phyloP scores from a whole-genome alignment of 1,284 basidiomycete genomes.

The Rhodotorula sp. region DNA sequence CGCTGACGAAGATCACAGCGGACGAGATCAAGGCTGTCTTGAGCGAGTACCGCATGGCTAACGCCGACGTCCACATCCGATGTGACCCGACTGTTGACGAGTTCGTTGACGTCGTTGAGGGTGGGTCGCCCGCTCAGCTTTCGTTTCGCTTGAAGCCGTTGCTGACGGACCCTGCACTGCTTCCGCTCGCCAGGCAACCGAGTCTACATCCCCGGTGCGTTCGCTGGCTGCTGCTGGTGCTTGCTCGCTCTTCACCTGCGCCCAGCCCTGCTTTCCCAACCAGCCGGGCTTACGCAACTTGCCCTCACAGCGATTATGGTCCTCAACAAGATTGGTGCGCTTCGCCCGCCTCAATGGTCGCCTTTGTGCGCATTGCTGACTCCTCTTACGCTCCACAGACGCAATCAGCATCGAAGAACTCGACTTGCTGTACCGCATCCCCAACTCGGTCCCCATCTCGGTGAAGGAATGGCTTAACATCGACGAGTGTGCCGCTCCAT shows the following conservation, averaged over 20 bases:
- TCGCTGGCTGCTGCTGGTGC: not conserved
- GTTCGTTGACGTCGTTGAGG: conserved; percentile 76
- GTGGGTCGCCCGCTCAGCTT: conserved; percentile 18
- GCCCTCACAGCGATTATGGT: conserved; percentile 55
- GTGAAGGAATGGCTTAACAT: conserved; percentile 94
- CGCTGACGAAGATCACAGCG: conserved; percentile 91
- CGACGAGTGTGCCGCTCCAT: conserved; percentile 61
- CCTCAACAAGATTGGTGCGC: conserved; percentile 71
- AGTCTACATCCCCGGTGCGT: conserved; percentile 74
- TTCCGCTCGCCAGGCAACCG: conserved; percentile 69
- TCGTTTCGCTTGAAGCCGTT: conserved; percentile 63
- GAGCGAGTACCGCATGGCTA: conserved; percentile 82
- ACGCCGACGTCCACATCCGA: conserved; percentile 90
- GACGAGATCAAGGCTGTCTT: conserved; percentile 96
- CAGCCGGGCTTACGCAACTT: too few species aligned
- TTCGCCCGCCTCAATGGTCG: too few species aligned
- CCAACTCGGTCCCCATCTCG: conserved; percentile 90
- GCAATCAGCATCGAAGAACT: conserved; percentile 98
- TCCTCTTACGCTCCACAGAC: conserved; percentile 17
- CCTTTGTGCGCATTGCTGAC: not conserved
- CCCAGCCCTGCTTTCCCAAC: too few species aligned
- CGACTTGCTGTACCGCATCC: conserved; percentile 86
- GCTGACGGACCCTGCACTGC: conserved; percentile 81
- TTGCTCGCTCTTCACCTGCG: not conserved
- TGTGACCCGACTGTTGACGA: conserved; percentile 95